Evolutionary conservation across 306 rosid genomes (phyloP).

Genomic region (Dryas alaskensis): DNA sequence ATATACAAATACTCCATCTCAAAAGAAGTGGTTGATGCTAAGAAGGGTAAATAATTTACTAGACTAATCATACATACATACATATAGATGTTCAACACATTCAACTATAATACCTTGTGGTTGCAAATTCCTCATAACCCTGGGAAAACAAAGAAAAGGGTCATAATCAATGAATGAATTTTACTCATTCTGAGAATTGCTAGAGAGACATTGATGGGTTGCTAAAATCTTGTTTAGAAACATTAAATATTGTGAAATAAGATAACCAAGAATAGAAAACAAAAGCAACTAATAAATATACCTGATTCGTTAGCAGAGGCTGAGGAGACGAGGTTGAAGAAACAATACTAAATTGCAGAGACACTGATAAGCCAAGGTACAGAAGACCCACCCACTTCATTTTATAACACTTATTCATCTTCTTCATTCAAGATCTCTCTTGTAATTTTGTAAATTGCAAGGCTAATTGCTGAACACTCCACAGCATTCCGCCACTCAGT

Average conservation of each 20-base stretch:
- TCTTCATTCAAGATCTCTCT: background rate
- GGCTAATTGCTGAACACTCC: background rate
- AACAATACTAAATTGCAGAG: slow-evolving; percentile 8
- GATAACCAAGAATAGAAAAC: background rate
- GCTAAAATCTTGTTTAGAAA: background rate
- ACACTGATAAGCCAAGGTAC: slow-evolving; percentile 27
- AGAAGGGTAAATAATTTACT: background rate
- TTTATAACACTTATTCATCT: slow-evolving; percentile 22
- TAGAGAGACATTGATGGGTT: background rate
- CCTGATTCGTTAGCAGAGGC: background rate
- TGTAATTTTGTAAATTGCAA: too few species aligned
- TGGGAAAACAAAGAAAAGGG: slow-evolving; percentile 17
- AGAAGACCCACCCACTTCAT: slow-evolving; percentile 32
- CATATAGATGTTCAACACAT: background rate
- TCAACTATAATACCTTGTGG: slow-evolving; percentile 47
- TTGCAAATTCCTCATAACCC: slow-evolving; percentile 53
- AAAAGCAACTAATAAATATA: background rate
- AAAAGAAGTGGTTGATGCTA: background rate
- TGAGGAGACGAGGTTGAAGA: slow-evolving; percentile 1
- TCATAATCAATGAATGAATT: background rate
- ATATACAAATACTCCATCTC: background rate
- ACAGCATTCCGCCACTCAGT: background rate
- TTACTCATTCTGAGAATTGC: background rate
- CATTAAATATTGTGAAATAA: too few species aligned
- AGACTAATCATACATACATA: slow-evolving; percentile 1